phyloP scores from a whole-genome alignment of 2,329 filamentous ascomycete species.

The Colletotrichum camelliae region DNA sequence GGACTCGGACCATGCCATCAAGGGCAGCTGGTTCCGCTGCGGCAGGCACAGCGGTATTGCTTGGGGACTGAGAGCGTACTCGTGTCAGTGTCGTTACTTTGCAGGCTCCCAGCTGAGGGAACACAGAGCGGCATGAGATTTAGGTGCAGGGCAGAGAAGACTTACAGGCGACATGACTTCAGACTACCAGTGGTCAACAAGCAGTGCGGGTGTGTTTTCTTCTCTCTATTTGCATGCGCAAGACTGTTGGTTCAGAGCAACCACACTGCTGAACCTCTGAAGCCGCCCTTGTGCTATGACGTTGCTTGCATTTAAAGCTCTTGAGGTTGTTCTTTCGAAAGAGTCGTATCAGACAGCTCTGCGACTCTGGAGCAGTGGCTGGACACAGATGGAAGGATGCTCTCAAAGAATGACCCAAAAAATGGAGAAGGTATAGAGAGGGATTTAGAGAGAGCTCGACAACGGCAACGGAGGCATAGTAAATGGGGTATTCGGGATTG shows the following conservation, averaged over 20 bases:
- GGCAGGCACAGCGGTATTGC: slow-evolving; percentile 2
- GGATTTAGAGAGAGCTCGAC: background rate
- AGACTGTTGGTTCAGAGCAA: background rate
- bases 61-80: background rate
- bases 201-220: background rate
- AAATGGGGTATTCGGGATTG: background rate
- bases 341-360: background rate
- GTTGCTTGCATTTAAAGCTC: slow-evolving; percentile 19
- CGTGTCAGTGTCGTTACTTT: background rate
- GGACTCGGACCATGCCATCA: slow-evolving; percentile 34
- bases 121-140: background rate
- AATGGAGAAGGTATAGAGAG: background rate
- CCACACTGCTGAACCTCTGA: slow-evolving; percentile 21
- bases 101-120: background rate
- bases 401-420: slow-evolving; percentile 13
- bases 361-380: background rate
- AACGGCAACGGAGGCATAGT: slow-evolving; percentile 10
- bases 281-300: slow-evolving; percentile 10
- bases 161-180: slow-evolving; percentile 21
- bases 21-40: background rate
- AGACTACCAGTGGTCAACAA: slow-evolving; percentile 14
- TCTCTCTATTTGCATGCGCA: background rate
- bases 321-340: background rate
- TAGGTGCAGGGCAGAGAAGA: background rate
- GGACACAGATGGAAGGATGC: background rate